Evolutionary conservation across 169 alveolate genomes (phyloP), one percentile per base, ranked within the genome.

Genomic region (Eimeria brunetti): DNA sequence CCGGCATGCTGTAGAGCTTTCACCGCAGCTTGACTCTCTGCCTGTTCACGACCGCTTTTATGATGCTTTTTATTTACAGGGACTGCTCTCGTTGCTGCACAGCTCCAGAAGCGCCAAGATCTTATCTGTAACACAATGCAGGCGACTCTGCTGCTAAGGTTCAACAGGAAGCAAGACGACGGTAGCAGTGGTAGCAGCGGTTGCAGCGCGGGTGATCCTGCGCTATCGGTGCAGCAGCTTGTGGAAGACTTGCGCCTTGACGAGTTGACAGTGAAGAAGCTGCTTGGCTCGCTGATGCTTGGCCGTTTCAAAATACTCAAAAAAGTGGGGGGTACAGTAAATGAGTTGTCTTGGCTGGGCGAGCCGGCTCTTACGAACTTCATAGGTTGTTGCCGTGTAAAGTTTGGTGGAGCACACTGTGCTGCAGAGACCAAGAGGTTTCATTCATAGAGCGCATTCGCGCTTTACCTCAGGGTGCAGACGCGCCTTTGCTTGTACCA

Each of bases 91-190:
- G 97, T 95, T 64, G 88, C 95, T 41, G 97, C 95, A 24, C 88
- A 38, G 84, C 91, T 95, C n/a, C 90, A 53, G 90, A 95, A 90
- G 64, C 84, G 89, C 46, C 95, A 89, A 51, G 98, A 97, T 80
- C 92, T 97, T 11, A 75, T 91, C 58, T 96, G 97, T 64, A 97
- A 96, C 91, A 97, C 98, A 16, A 95, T 92, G 95, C 98, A 98
- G 92, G 97, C 98, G 30, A 93, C 98, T 71, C 94, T 98, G 38
- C 94, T 98, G 33, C 96, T 97, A 81, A 96, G 96, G 22, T 97
- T 97, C 95, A 97, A 97, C 89, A 69, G 96, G 86, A 67, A 91
- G 27, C 81, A 58, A 69, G 76, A 30, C 46, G 94, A 46, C 94
- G 46, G 76, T n/a, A 49, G 27, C 64, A 41, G 56, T 69, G 64